Base-by-base conservation (phyloP, 1,284 basidiomycete species). In the Ustilago sp. region DNA sequence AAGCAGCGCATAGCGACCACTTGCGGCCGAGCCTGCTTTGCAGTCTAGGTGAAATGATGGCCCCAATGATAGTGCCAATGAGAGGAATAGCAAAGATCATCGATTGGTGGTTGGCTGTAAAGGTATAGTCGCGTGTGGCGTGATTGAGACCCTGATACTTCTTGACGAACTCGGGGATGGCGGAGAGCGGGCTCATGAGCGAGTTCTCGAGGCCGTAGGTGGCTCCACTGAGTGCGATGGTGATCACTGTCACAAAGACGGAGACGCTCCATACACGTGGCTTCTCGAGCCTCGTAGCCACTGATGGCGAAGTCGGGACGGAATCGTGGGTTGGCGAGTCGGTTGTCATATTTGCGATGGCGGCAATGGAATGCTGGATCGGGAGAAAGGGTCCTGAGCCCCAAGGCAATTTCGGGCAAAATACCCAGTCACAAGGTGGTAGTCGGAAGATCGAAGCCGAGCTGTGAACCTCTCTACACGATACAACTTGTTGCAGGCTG, bases 71-170 rank as follows among this genome's bases (percentile, higher is more conserved):
- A 51, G 80, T 80, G 6, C 78, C 80, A 41, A 75, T 77, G 19
- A 81, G 71, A 1, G 80, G 80, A 17, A 81, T 73, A 3, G 75
- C 74, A 23, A 81, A 80, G 64, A 81, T 74, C 67, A 81, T 74
- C 15, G 75, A 77, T 66, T 81, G 80, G 34, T 80, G 69, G 19
- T 53, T 63, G 9, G 80, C 78, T 1, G 80, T 78, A 47, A 81
- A 77, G n/a, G 77, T 79, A 41, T 71, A 75, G 41, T 70, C 64
- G 50, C 69, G 65, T 1, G 78, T 80, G 0, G 63, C 51, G 5
- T 38, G 63, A 38, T 80, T 80, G 73, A 77, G 23, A 8, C 78
- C 79, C 54, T 81, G 80, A 34, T 74, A 76, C 57, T 75, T 64
- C 31, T 72, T 59, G 36, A 81, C 80, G 43, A 81, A 81, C 31